phyloP scores from a whole-genome alignment of 768 basidiomycete species.

The Lepiota venenata region DNA sequence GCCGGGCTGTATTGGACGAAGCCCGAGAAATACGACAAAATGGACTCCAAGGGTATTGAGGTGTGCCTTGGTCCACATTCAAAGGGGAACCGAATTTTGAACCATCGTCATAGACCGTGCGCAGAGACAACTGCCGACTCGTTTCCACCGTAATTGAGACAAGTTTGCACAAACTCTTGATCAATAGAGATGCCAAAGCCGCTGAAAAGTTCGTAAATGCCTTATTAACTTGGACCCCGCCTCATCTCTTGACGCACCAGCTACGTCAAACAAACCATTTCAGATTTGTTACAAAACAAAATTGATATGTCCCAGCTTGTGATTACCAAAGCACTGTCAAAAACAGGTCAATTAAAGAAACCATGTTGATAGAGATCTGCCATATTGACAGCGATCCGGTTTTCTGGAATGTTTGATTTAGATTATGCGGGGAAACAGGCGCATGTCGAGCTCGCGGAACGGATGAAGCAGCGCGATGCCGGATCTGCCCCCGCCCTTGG shows the following conservation, averaged over 20 bases:
- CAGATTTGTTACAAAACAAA: slow-evolving; percentile 93
- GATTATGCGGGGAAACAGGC: slow-evolving; percentile 97
- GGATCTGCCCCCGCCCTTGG: slow-evolving; percentile 97
- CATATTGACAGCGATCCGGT: neutral
- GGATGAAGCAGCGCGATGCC: slow-evolving; percentile 96
- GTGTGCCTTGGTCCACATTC: slow-evolving; percentile 36
- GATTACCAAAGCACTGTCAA: slow-evolving; percentile 95
- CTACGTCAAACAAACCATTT: slow-evolving; percentile 90
- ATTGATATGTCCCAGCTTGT: slow-evolving; percentile 99
- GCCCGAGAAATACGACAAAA: slow-evolving; percentile 95
- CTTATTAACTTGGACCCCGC: neutral
- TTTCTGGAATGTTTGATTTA: slow-evolving; percentile 19
- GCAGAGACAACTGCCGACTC: slow-evolving; percentile 97
- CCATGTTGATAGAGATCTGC: neutral
- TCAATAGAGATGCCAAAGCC: slow-evolving; percentile 89
- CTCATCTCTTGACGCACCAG: slow-evolving; percentile 34
- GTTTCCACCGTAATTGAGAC: slow-evolving; percentile 98
- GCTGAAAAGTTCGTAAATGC: slow-evolving; percentile 72
- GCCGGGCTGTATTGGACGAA: slow-evolving; percentile 98
- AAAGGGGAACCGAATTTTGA: neutral
- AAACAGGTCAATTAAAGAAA: slow-evolving; percentile 54
- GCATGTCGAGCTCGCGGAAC: slow-evolving; percentile 91
- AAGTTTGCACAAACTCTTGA: slow-evolving; percentile 96
- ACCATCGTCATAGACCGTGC: slow-evolving; percentile 68
- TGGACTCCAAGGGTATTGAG: slow-evolving; percentile 99